phyloP scores from a whole-genome alignment of 345 rosid genomes.

The Brassica cretica region DNA sequence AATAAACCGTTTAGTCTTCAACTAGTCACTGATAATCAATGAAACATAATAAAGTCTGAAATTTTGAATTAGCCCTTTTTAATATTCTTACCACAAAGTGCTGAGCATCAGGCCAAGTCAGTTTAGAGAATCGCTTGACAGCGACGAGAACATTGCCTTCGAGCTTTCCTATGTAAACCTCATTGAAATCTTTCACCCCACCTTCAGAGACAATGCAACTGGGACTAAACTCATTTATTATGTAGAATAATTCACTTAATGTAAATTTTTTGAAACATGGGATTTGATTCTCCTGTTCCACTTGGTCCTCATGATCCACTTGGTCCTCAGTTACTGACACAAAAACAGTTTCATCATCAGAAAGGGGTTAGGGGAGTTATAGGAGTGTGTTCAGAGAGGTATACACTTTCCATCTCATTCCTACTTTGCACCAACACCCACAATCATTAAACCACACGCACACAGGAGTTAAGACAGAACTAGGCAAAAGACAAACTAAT shows the following conservation, averaged over 20 bases:
- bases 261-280: conserved; percentile 60
- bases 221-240: conserved; percentile 67
- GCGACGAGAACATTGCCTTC: conserved; percentile 61
- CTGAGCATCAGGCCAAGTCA: conserved; percentile 84
- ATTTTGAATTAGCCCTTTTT: neutral
- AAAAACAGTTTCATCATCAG: neutral
- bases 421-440: neutral
- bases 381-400: neutral
- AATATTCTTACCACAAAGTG: conserved; percentile 51
- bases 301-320: conserved; percentile 21
- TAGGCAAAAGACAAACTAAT: neutral
- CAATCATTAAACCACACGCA: conserved; percentile 14
- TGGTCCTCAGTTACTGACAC: conserved; percentile 29
- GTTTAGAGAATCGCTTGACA: conserved; percentile 72
- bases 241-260: conserved; percentile 53
- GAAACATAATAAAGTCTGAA: conserved; percentile 6
- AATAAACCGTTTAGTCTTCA: neutral
- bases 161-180: conserved; percentile 72
- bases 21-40: conserved; percentile 6
- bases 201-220: conserved; percentile 74
- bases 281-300: conserved; percentile 43
- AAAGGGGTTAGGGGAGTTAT: neutral
- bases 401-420: neutral
- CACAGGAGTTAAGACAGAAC: neutral
- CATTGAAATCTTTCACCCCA: conserved; percentile 78